Evolutionary conservation across 495 filamentous ascomycete genomes (phyloP), one percentile per base, ranked within the genome.

Genomic region (Durotheca rogersii): DNA sequence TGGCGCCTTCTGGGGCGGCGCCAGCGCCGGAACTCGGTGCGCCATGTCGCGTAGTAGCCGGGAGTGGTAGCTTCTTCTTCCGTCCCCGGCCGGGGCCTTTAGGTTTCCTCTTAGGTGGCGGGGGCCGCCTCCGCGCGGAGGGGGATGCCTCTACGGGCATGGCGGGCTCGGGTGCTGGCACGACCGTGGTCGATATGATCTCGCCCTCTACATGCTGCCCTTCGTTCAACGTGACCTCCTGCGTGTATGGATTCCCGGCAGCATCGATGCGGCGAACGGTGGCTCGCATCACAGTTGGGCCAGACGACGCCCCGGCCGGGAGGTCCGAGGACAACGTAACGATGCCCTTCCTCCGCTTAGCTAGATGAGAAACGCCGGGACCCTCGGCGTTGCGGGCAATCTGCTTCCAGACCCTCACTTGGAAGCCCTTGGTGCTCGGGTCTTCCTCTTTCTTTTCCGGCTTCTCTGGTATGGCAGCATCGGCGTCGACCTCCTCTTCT

Each of bases 131-230:
- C 61, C 65, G 68, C 5, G 60, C 61, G 44, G 70, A 43, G 46
- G 52, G 3, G 40, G 64, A 52, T 20, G 38, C 17, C 12, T 72
- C 70, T 6, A 36, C 54, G 15, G 42, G 66, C 14, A 46, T 20
- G 2, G 50, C 61, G 4, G 47, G 17, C 40, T 18, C 50, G 9
- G 73, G 67, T 17, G 67, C 66, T 1, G 73, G 67, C 14, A 79
- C 68, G 3, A 75, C 60, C 0, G 64, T 73, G 12, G 85, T 83
- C 7, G 81, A 71, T 23, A 84, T 78, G 18, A 95, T 79, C 53
- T 95, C 88, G 33, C 88, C 88, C 41, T 92, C 88, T 2, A 95
- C 81, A 3, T 73, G 77, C 65, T 92, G 88, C 0, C 90, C 90
- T 47, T 90, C 87, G 2, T 83, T 79, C 4, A 93, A 80, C 39